Evolutionary conservation across 768 basidiomycete genomes (phyloP).

Genomic region (Leucocoprinus sp.): DNA sequence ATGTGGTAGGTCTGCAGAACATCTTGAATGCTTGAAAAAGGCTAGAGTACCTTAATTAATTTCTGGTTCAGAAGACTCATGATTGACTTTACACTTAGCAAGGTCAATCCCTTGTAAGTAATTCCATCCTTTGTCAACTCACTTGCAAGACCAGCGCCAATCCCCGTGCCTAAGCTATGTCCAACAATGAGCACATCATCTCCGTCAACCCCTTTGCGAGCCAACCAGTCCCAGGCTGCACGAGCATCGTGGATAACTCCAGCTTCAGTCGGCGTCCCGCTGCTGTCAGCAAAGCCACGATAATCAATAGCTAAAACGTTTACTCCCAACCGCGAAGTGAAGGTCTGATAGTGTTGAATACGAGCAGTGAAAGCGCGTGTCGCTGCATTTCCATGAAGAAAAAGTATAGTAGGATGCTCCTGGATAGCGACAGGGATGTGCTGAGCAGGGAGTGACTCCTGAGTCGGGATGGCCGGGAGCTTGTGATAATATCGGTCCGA

Average conservation of each 20-base stretch:
- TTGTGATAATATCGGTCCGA: conserved; percentile 56
- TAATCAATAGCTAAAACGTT: conserved; percentile 89
- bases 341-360: conserved; percentile 58
- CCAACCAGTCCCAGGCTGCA: conserved; percentile 75
- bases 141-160: conserved; percentile 45
- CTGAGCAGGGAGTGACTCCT: conserved; percentile 27
- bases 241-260: conserved; percentile 70
- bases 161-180: conserved; percentile 85
- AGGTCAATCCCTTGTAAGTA: conserved; percentile 36
- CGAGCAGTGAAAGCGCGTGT: conserved; percentile 66
- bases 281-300: conserved; percentile 86
- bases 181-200: conserved; percentile 69
- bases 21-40: conserved; percentile 53
- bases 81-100: conserved; percentile 35
- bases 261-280: conserved; percentile 64
- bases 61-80: conserved; percentile 21
- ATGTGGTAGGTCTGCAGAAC: conserved; percentile 66
- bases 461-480: conserved; percentile 30
- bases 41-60: conserved; percentile 21
- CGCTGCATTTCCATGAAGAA: conserved; percentile 85
- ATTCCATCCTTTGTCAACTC: conserved; percentile 37
- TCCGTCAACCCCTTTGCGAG: conserved; percentile 44
- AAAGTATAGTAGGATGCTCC: conserved; percentile 70
- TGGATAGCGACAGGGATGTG: conserved; percentile 48
- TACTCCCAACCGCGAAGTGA: conserved; percentile 53